Conservation (phyloP, 208 protist genomes). For the Leishmania amazonensis region DNA sequence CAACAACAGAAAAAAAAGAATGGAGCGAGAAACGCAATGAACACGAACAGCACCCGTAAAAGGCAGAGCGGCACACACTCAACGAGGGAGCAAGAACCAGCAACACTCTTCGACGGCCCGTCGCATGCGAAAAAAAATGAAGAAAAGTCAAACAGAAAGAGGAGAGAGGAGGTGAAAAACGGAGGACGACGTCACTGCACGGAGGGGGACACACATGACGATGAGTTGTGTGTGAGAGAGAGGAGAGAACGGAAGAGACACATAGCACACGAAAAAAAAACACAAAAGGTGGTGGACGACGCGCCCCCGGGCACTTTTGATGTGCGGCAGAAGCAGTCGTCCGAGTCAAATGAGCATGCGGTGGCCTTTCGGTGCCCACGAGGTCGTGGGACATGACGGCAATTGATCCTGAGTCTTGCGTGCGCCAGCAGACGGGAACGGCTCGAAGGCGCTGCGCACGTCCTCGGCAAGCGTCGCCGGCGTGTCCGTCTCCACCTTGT, state of each 20-base stretch:
- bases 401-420: constrained; percentile 6
- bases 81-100: background rate
- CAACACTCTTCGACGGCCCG: no score
- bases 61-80: background rate
- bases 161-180: background rate
- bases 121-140: background rate
- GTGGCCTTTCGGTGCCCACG: constrained; percentile 36
- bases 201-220: no score
- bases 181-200: background rate
- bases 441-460: constrained; percentile 48
- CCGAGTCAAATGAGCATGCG: constrained; percentile 60
- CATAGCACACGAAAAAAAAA: no score
- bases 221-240: no score
- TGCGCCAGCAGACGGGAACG: constrained; percentile 13
- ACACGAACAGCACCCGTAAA: background rate
- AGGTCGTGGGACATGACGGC: constrained; percentile 14
- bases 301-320: background rate
- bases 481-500: constrained; percentile 54
- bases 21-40: background rate
- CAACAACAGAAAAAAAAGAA: background rate
- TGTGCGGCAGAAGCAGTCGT: background rate
- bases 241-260: no score
- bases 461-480: constrained; percentile 43
- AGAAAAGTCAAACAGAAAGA: background rate
- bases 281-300: no score